Conservation (phyloP, 116 monocot species). For the Zostera marina region DNA sequence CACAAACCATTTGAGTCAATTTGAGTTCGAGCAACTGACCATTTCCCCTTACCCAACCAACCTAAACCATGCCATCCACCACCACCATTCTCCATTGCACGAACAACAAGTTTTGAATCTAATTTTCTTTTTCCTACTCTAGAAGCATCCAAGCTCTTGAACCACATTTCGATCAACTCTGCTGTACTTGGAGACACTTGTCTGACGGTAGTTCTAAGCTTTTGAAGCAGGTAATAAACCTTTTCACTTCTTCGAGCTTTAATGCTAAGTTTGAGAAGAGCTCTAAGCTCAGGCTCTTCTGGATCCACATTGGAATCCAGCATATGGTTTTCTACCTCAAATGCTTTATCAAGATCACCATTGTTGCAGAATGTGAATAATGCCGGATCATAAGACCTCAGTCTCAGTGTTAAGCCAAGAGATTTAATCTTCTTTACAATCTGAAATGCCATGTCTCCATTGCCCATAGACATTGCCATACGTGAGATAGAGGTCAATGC, state of each 20-base stretch:
- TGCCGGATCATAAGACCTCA: conserved; percentile 65
- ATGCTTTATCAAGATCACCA: conserved; percentile 48
- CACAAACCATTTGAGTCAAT: conserved; percentile 45
- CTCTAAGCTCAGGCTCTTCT: conserved; percentile 60
- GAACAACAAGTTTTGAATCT: conserved; percentile 15
- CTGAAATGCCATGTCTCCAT: conserved; percentile 58
- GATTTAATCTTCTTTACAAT: conserved; percentile 38
- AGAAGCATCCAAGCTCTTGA: conserved; percentile 36
- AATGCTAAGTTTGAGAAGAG: conserved; percentile 47
- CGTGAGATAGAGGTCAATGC: conserved; percentile 60
- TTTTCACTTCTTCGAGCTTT: conserved; percentile 27
- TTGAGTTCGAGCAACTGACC: conserved; percentile 23
- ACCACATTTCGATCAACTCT: conserved; percentile 51
- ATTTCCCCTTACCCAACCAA: conserved; percentile 78
- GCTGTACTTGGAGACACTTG: conserved; percentile 40
- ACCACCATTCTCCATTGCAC: conserved; percentile 46
- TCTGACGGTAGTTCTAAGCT: conserved; percentile 47
- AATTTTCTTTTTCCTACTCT: conserved; percentile 67
- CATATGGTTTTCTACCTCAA: conserved; percentile 69
- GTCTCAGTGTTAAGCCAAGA: conserved; percentile 25
- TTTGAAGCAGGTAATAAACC: conserved; percentile 68
- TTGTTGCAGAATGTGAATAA: conserved; percentile 30
- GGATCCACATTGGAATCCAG: conserved; percentile 27
- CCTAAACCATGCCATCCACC: conserved; percentile 89
- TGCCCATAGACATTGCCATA: conserved; percentile 49